Conservation (phyloP, 345 rosid genomes). For the Populus simonii region DNA sequence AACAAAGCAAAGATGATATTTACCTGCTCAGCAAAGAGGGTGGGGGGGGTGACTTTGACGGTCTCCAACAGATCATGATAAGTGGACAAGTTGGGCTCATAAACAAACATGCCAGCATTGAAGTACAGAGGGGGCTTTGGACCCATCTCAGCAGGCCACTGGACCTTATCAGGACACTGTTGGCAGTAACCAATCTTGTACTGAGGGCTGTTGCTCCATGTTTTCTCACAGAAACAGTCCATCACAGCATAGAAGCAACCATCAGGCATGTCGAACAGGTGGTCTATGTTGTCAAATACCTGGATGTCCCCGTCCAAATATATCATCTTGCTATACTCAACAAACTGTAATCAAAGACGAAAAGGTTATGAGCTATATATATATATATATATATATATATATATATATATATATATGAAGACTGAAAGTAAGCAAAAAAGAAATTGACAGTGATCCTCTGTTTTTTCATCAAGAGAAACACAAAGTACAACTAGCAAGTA, state of each 20-base stretch:
- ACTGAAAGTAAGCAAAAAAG: neutral
- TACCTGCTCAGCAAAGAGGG: constrained; percentile 80
- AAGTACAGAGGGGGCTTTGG: constrained; percentile 64
- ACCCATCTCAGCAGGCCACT: constrained; percentile 64
- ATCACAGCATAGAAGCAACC: constrained; percentile 67
- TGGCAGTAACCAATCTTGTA: constrained; percentile 71
- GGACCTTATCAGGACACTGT: constrained; percentile 62
- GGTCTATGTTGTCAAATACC: constrained; percentile 69
- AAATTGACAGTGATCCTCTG: too few relatives aligned
- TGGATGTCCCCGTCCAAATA: constrained; percentile 82
- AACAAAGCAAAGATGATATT: neutral
- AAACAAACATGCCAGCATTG: constrained; percentile 83
- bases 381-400: neutral
- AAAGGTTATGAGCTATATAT: neutral
- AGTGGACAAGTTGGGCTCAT: constrained; percentile 56
- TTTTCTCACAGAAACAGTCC: constrained; percentile 82
- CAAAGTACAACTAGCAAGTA: neutral
- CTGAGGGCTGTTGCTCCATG: constrained; percentile 65
- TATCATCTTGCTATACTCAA: constrained; percentile 67
- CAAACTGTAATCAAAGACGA: constrained; percentile 52
- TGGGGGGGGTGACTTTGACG: constrained; percentile 51
- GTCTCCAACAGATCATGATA: constrained; percentile 48
- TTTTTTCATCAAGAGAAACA: neutral
- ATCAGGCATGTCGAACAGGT: constrained; percentile 54
- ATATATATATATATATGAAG: neutral